phyloP scores from a whole-genome alignment of 345 rosid genomes.

The Litchi chinensis region DNA sequence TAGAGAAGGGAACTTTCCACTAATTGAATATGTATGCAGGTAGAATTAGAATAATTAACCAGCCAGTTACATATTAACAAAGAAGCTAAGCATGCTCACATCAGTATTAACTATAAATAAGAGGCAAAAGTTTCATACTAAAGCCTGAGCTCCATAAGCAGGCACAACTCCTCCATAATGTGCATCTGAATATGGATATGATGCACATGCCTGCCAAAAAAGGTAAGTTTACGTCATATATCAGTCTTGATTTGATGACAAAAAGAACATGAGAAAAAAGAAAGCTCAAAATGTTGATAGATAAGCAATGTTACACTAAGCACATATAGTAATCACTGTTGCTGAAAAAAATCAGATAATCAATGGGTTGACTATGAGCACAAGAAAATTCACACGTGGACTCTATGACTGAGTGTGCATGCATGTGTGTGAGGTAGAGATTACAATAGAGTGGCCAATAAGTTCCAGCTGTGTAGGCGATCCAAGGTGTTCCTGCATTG shows the following conservation, averaged over 20 bases:
- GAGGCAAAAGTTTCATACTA: constrained; percentile 41
- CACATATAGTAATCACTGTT: not conserved
- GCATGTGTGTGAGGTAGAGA: constrained; percentile 1
- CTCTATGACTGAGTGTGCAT: not conserved
- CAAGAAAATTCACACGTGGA: not conserved
- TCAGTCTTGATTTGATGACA: not conserved
- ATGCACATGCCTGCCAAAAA: constrained; percentile 55
- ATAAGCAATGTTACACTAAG: not conserved
- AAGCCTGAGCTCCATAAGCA: constrained; percentile 50
- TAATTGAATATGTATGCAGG: not conserved
- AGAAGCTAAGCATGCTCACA: constrained; percentile 5
- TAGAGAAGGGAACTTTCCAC: not conserved
- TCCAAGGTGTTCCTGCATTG: constrained; percentile 27
- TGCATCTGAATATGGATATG: constrained; percentile 51
- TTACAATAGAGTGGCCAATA: constrained; percentile 41
- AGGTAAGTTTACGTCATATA: constrained; percentile 9
- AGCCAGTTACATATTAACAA: not conserved
- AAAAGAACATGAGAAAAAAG: not conserved
- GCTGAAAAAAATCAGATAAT: not conserved
- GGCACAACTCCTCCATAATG: constrained; percentile 45
- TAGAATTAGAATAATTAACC: constrained; percentile 1
- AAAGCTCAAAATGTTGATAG: not conserved
- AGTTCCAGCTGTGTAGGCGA: constrained; percentile 37
- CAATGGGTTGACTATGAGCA: not conserved
- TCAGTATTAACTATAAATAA: not conserved